Conservation (phyloP, 1,284 basidiomycete genomes). For the Pseudozyma hubeiensis region DNA sequence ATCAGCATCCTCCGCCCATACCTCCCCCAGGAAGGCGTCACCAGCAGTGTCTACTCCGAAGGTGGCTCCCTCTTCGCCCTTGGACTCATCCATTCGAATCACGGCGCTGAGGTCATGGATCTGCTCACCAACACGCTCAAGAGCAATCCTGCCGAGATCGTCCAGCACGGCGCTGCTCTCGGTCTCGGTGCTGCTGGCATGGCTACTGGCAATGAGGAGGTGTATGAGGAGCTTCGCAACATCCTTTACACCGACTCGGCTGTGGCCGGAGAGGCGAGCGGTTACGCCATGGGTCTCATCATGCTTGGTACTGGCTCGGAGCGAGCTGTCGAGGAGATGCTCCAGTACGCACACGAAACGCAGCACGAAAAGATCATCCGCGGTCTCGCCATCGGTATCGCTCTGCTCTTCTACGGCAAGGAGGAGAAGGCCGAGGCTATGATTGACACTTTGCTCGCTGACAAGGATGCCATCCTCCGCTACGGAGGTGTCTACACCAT, state of each 20-base stretch:
- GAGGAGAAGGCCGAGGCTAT: constrained; percentile 64
- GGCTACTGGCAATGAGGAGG: constrained; percentile 68
- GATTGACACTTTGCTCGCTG: constrained; percentile 64
- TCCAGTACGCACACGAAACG: constrained; percentile 68
- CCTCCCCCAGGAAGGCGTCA: constrained; percentile 65
- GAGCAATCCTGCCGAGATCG: constrained; percentile 66
- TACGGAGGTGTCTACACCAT: constrained; percentile 68
- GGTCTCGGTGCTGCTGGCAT: constrained; percentile 68
- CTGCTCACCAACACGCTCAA: constrained; percentile 65
- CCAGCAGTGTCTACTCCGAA: constrained; percentile 66
- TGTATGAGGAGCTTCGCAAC: constrained; percentile 67
- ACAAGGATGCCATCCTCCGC: constrained; percentile 67
- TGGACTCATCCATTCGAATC: constrained; percentile 68
- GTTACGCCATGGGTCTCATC: constrained; percentile 69
- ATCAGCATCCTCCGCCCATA: constrained; percentile 66
- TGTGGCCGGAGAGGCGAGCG: constrained; percentile 66
- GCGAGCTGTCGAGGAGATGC: constrained; percentile 68
- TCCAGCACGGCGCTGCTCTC: constrained; percentile 68
- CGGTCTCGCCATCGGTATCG: constrained; percentile 67
- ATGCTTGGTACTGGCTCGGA: constrained; percentile 67
- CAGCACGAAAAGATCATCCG: constrained; percentile 69
- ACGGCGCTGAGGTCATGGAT: constrained; percentile 66
- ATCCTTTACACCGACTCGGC: constrained; percentile 68
- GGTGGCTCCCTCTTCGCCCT: constrained; percentile 67
- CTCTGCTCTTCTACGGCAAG: constrained; percentile 68